Conservation (phyloP, 2,329 filamentous ascomycete genomes). For the Rutstroemia sp. region DNA sequence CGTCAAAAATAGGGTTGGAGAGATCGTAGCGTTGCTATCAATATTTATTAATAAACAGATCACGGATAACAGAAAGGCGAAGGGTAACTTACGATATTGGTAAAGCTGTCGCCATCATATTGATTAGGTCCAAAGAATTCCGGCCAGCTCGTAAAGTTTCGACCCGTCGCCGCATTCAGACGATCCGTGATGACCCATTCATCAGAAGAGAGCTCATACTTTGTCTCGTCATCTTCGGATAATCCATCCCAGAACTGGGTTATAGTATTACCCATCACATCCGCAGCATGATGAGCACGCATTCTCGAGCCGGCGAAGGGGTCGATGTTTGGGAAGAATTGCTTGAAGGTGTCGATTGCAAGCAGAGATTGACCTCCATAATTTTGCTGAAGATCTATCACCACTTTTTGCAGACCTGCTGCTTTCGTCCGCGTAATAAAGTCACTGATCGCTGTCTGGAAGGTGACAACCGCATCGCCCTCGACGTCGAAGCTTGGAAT, state of each 20-base stretch:
- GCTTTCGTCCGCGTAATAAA: slow-evolving; percentile 39
- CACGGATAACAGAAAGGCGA: background rate
- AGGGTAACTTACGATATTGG: slow-evolving; percentile 13
- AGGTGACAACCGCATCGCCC: slow-evolving; percentile 25
- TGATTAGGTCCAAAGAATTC: slow-evolving; percentile 17
- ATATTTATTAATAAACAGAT: background rate
- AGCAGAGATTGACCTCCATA: slow-evolving; percentile 55
- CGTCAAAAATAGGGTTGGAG: slow-evolving; percentile 18
- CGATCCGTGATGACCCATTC: slow-evolving; percentile 19
- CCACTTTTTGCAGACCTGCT: slow-evolving; percentile 45
- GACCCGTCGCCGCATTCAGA: slow-evolving; percentile 16
- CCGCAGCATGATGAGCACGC: slow-evolving; percentile 16
- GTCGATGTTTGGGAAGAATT: slow-evolving; percentile 29
- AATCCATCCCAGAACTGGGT: slow-evolving; percentile 19
- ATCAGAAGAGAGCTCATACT: slow-evolving; percentile 13
- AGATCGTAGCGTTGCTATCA: slow-evolving; percentile 22
- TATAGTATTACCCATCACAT: slow-evolving; percentile 18
- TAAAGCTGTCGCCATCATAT: slow-evolving; percentile 19
- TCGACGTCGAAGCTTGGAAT: slow-evolving; percentile 33
- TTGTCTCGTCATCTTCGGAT: slow-evolving; percentile 10
- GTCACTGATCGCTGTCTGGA: slow-evolving; percentile 26
- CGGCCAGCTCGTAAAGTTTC: slow-evolving; percentile 19
- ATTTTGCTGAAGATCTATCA: slow-evolving; percentile 57
- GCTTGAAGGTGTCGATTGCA: slow-evolving; percentile 42
- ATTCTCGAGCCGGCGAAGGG: slow-evolving; percentile 20